Base-by-base conservation (phyloP, 108 stramenopile species). In the Cyclostephanos invisitatus region DNA sequence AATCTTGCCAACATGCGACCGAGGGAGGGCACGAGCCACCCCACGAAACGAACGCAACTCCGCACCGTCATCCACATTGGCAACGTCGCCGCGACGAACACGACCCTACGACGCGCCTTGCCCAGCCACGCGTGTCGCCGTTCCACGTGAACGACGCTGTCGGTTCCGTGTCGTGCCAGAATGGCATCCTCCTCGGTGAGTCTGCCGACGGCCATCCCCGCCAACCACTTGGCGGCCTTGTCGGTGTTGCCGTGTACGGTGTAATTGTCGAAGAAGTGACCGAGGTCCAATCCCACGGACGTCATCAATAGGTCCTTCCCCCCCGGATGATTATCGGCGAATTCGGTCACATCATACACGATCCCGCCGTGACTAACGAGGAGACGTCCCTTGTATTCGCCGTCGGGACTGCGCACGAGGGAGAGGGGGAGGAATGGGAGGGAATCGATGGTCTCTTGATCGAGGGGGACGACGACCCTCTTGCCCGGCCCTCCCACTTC, bases 281-380 rank as follows among this genome's bases (percentile, higher is more conserved):
- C 37, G 5, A 84, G 69, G 49, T 85, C 87, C 38, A 78, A 18
- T 17, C 87, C 87, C 21, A 55, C 53, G 12, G 75, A 66, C 17
- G 72, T 78, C 28, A 77, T 24, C 57, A 81, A 42, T 25, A 85
- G 42, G 29, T 81, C 74, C 20, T 63, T 61, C 5, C 87, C 87
- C 5, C 83, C 87, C 22, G 87, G 87, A 63, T 87, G 87, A 32
- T 68, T 58, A 27, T 62, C 40, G 49, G 61, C 57, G 59, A 85
- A 87, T 57, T 78, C 72, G 37, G 87, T 85, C 20, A 87, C 71
- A 72, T 87, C 87, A 59, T 85, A 87, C 20, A 87, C 62, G 32
- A 85, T 85, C 5, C 87, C 87, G 3, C 80, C 71, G 64, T 83
- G 64, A 7, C 70, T 71, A 0, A 75, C 77, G 36, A 83, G 75